Evolutionary conservation across 495 filamentous ascomycete genomes (phyloP), one percentile per base, ranked within the genome.

Genomic region (Annulohypoxylon stygium): DNA sequence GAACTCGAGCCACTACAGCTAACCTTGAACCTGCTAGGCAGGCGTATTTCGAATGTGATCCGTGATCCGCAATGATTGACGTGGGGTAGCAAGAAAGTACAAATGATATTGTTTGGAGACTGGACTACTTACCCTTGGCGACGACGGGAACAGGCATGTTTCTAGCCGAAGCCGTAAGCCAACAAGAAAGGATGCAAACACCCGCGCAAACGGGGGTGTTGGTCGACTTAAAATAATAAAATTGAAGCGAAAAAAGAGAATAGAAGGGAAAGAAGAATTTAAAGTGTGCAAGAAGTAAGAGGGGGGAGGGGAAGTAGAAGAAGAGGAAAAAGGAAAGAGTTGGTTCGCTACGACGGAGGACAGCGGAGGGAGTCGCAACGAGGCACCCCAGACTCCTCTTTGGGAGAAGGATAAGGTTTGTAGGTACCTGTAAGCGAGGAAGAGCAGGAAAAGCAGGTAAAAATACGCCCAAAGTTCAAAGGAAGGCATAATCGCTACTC

Each of bases 141-240:
- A 79, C 76, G 68, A 85, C 69, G 59, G 83, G 82, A 63, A 83
- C 58, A 69, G 83, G 81, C 83, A 85, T 85, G 37, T 74, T 80
- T 50, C 47, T 47, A 53, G 37, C 57, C 59, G 62, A 23, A 25
- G 20, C 14, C 6, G 50, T 37, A 26, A 66, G 61, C 71, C 61
- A 41, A 63, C 50, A 12, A 58, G 41, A 67, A 74, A 45, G 25
- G 36, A 71, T 39, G 20, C 20, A 54, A 33, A 62, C 25, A 18
- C 61, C 36, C 47, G 47, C 47, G 47, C 51, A 65, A 16, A 47
- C 20, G 25, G 18, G n/a, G 8, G 2, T 18, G 47, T 20, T 54
- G 47, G 20, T 23, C 30, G 55, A 36, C 26, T 58, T 57, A 7
- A 36, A 33, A 34, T 20, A 12, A 57, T 54, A 36, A 36, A 11